These are phyloP conservation scores for Schwanniomyces etchellsii DNA, from an alignment of 1,139 yeast genomes.

Conservation along the genomic window DNA sequence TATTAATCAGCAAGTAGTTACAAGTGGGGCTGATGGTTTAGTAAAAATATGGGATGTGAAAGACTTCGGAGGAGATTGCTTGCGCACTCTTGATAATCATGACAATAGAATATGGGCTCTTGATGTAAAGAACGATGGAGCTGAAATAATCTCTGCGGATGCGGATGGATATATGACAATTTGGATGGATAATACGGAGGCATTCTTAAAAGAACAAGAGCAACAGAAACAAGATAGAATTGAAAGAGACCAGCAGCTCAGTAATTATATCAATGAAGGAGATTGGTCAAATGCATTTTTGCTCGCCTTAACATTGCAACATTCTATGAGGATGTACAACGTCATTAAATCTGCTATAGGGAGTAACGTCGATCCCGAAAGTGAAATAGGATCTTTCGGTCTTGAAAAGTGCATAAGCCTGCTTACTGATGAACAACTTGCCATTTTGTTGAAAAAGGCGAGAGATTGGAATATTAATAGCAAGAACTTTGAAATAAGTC, in stretches of 20 bases:
- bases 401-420: slow-evolving; percentile 61
- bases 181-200: slow-evolving; percentile 87
- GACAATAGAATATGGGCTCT: slow-evolving; percentile 94
- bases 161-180: slow-evolving; percentile 89
- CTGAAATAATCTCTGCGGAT: slow-evolving; percentile 75
- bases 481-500: slow-evolving; percentile 74
- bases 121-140: slow-evolving; percentile 60
- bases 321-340: slow-evolving; percentile 76
- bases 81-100: slow-evolving; percentile 83
- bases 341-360: slow-evolving; percentile 56
- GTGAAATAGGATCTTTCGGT: slow-evolving; percentile 53
- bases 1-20: slow-evolving; percentile 62
- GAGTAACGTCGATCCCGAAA: slow-evolving; percentile 37
- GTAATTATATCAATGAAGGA: slow-evolving; percentile 61
- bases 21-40: slow-evolving; percentile 93
- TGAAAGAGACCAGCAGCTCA: slow-evolving; percentile 83
- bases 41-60: slow-evolving; percentile 84
- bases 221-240: slow-evolving; percentile 52
- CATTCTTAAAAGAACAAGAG: slow-evolving; percentile 46
- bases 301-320: slow-evolving; percentile 77
- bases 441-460: slow-evolving; percentile 60
- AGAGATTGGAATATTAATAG: slow-evolving; percentile 96
- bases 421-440: slow-evolving; percentile 56
- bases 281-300: slow-evolving; percentile 89
- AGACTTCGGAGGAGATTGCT: slow-evolving; percentile 60